Conservation (phyloP, 176 grass and related monocot species). For the Saccharum spontaneum region DNA sequence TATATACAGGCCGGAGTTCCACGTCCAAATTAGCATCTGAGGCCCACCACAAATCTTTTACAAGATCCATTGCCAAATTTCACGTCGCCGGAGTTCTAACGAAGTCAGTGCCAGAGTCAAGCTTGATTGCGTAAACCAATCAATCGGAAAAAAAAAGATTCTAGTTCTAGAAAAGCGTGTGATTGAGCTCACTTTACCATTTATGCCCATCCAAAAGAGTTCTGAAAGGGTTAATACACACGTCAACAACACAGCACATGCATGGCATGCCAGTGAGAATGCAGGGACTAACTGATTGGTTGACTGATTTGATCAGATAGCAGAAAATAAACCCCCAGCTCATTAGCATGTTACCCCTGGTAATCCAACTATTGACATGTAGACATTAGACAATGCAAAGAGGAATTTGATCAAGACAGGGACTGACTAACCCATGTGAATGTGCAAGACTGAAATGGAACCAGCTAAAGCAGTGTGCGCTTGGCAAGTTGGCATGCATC, state of each 20-base stretch:
- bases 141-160: neutral
- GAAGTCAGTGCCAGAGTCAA: neutral
- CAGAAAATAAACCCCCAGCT: conserved; percentile 11
- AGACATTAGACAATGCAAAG: neutral
- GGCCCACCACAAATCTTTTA: neutral
- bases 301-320: neutral
- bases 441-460: conserved; percentile 12
- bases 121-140: neutral
- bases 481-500: conserved; percentile 1
- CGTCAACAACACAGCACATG: neutral
- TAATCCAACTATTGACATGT: conserved; percentile 1
- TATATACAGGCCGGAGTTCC: neutral
- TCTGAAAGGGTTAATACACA: neutral
- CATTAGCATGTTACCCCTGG: conserved; percentile 21
- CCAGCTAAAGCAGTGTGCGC: conserved; percentile 11
- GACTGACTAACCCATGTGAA: conserved; percentile 36
- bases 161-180: neutral
- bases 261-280: conserved; percentile 47
- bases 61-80: neutral
- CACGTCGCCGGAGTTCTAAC: neutral
- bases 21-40: neutral
- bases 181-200: neutral
- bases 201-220: neutral
- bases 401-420: conserved; percentile 1
- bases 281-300: conserved; percentile 3